Evolutionary conservation across 1,139 yeast genomes (phyloP), one percentile per base, ranked within the genome.

Genomic region (Pichia sp.): DNA sequence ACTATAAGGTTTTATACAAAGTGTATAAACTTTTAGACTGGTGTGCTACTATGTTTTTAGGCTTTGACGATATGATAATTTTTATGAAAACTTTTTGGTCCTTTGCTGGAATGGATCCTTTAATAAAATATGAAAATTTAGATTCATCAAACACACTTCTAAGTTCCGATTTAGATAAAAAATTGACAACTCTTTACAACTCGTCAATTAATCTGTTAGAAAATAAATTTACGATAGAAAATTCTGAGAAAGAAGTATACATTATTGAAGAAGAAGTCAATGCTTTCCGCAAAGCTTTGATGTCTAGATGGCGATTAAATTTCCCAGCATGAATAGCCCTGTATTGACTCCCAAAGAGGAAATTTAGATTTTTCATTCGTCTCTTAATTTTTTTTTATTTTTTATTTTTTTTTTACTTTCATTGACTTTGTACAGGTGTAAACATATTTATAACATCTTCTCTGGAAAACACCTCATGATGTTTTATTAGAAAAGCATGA

Each of bases 301-400:
- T 26, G 8, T 26, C 9, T 6, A 36, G 27, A 10, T 36, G 39
- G 39, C 10, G 8, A n/a, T 10, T 36, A 29, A 36, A 3, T 3
- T 5, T 2, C 2, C 7, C 5, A 36, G 7, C 28, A 35, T 35
- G 37, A 26, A 18, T 27, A 26, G 5, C 8, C 7, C 25, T 10
- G 7, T 9, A 64, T 72, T 59, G 75, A 73, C 46, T 83, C 84
- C 0, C 43, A 58, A 18, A 83, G 88, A 67, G 82, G 37, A 35
- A 27, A 18, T 18, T 18, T 18, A 1, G 18, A 18, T 18, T 18
- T 18, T 18, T 18, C 18, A 18, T 18, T 18, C 18, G 18, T 18
- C 18, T 18, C 18, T 18, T 18, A 18, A n/a, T n/a, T n/a, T n/a
- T n/a, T n/a, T n/a, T 18, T 18, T 18, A 18, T 18, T 18, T 18